A percentile compares a stretch with the other conserved stretches of the same genome.
Evolutionary conservation across 2,329 filamentous ascomycete genomes (phyloP).

Genomic region (Monilinia fructigena): DNA sequence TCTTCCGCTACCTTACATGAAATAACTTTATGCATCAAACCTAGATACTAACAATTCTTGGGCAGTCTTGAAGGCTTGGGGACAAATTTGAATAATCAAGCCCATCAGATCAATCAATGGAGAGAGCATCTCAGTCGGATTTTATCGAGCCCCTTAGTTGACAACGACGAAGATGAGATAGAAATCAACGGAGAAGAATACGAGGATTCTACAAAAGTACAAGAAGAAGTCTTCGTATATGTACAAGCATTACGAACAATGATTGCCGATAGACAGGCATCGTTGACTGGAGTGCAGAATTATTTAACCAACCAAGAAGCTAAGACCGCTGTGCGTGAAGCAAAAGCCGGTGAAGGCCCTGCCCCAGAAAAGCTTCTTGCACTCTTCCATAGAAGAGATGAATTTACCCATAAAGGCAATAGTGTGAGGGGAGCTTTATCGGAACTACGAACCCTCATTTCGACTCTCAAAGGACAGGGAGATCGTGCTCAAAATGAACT

Average conservation of each 20-base stretch:
- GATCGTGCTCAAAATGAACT: conserved; percentile 64
- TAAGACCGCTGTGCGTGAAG: conserved; percentile 53
- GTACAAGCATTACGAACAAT: conserved; percentile 73
- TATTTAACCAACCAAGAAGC: conserved; percentile 72
- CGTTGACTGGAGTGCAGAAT: conserved; percentile 75
- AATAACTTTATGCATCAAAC: neutral
- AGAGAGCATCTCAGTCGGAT: conserved; percentile 70
- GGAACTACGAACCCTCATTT: conserved; percentile 64
- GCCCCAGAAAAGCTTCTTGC: conserved; percentile 62
- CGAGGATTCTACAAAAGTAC: conserved; percentile 78
- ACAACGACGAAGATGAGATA: conserved; percentile 74
- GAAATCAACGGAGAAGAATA: conserved; percentile 89
- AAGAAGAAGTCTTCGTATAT: conserved; percentile 87
- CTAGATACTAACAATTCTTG: neutral
- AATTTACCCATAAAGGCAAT: conserved; percentile 51
- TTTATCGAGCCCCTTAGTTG: conserved; percentile 72
- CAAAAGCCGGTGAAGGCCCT: conserved; percentile 64
- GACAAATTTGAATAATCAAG: conserved; percentile 68
- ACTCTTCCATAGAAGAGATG: conserved; percentile 49
- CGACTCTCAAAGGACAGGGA: conserved; percentile 59
- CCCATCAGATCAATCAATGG: conserved; percentile 70
- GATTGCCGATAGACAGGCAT: conserved; percentile 75
- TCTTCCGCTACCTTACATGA: too few relatives aligned
- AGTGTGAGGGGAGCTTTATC: conserved; percentile 70
- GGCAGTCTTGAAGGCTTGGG: conserved; percentile 71